Percentiles rank a stretch among this genome's conserved stretches.
Evolutionary conservation across 768 basidiomycete genomes (phyloP).

Genomic region (Trametes gibbosa): DNA sequence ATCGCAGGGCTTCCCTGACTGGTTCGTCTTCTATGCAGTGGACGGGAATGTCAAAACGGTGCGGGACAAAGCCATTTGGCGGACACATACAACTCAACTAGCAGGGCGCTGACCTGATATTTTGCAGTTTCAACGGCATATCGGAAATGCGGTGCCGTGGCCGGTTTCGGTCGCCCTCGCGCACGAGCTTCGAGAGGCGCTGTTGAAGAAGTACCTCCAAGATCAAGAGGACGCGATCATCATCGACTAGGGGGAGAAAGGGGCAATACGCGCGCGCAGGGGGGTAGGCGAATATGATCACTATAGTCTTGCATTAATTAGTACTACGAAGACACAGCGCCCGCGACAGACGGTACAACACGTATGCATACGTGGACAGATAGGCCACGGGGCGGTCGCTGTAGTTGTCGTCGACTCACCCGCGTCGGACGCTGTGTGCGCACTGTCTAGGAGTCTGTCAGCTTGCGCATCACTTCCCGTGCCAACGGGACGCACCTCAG

Average conservation of each 20-base stretch:
- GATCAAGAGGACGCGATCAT: constrained; percentile 36
- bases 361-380: too few species aligned
- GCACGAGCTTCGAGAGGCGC: constrained; percentile 50
- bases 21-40: constrained; percentile 58
- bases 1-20: constrained; percentile 80
- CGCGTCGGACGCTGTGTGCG: too few species aligned
- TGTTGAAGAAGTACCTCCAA: constrained; percentile 52
- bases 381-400: too few species aligned
- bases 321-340: too few species aligned
- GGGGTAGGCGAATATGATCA: too few species aligned
- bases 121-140: constrained; percentile 71
- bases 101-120: not conserved
- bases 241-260: constrained; percentile 15
- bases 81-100: not conserved
- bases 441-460: too few species aligned
- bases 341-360: too few species aligned
- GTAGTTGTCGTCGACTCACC: too few species aligned
- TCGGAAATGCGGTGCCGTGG: constrained; percentile 79
- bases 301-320: too few species aligned
- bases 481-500: too few species aligned
- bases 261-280: too few species aligned
- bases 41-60: constrained; percentile 60
- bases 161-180: constrained; percentile 64
- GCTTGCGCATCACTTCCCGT: too few species aligned
- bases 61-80: constrained; percentile 25